Base-by-base conservation (phyloP, 2,329 filamentous ascomycete genomes). In the Colletotrichum orchidophilum region DNA sequence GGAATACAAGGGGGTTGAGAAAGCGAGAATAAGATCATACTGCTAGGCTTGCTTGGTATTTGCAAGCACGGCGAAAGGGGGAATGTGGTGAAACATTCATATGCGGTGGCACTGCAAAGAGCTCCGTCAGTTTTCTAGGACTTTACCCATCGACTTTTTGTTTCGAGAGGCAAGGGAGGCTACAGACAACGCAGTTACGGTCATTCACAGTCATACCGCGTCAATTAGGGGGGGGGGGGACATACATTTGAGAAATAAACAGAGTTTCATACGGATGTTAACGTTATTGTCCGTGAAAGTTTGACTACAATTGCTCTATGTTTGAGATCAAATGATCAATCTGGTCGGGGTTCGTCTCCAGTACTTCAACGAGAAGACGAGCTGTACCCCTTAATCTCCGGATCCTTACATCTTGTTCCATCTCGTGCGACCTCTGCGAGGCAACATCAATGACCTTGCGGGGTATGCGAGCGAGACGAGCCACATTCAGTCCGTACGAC, bases 401-500 rank as follows among this genome's bases (percentile, higher is more conserved):
- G 73, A 84, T 84, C 74, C 86, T 89, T 75, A 95, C 90, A 74
- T 91, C 88, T 63, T 91, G 87, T 82, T 99, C 96, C 81, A 99
- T 83, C 80, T 96, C 91, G 49, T 85, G 85, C 71, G 94, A 97
- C 83, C 97, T 96, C 57, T 85, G 83, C n/a, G 89, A 90, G 2
- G 96, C 96, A 27, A 94, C 86, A 29, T 95, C 93, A 39, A 98
- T 85, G 21, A 98, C 89, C 66, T 89, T 86, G 70, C 88, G 87
- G 0, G 96, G 95, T 52, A 99, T 88, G 62, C 92, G 92, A 2
- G 96, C 96, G 63, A 99, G 83, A 55, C 94, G 87, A 15, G 96
- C 96, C 26, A 98, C 96, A 80, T 98, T 98, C 68, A 99, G 80
- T 1, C 97, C 96, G 80, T 99, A 99, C 21, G 94, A 97, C 5